These are phyloP conservation scores for Arabidopsis suecica DNA, from an alignment of 345 rosid species.

Conservation along the genomic window DNA sequence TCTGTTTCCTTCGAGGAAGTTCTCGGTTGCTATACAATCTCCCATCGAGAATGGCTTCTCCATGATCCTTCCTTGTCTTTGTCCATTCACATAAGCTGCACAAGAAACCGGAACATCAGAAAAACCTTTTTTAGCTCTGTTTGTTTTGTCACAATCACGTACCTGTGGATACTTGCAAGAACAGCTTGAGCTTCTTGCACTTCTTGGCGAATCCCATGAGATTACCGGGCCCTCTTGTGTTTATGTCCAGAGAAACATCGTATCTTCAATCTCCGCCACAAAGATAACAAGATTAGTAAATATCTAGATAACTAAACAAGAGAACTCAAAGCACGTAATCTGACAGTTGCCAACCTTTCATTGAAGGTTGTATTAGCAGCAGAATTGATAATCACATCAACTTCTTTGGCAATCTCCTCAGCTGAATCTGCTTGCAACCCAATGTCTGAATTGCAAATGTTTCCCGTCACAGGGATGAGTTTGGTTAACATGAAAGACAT, in stretches of 20 bases:
- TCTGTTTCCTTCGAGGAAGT: slow-evolving; percentile 46
- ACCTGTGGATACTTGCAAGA: slow-evolving; percentile 84
- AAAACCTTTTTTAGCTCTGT: neutral
- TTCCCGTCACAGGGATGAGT: slow-evolving; percentile 81
- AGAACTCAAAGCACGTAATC: slow-evolving; percentile 7
- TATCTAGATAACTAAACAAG: slow-evolving; percentile 5
- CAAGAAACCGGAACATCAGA: slow-evolving; percentile 2
- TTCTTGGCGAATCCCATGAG: slow-evolving; percentile 74
- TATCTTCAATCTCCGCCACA: slow-evolving; percentile 56
- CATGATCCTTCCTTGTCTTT: slow-evolving; percentile 86
- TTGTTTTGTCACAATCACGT: slow-evolving; percentile 19
- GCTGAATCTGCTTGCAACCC: slow-evolving; percentile 71
- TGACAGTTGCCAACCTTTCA: slow-evolving; percentile 55
- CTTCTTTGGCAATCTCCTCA: slow-evolving; percentile 62
- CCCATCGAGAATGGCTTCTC: slow-evolving; percentile 80
- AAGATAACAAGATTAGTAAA: slow-evolving; percentile 22
- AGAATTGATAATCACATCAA: slow-evolving; percentile 74
- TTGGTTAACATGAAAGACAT: slow-evolving; percentile 78
- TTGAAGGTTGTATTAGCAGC: slow-evolving; percentile 87
- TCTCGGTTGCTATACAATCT: slow-evolving; percentile 75
- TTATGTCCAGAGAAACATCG: slow-evolving; percentile 74
- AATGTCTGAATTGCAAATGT: slow-evolving; percentile 66
- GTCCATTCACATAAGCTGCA: slow-evolving; percentile 94
- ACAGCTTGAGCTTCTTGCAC: slow-evolving; percentile 70
- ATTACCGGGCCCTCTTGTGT: slow-evolving; percentile 73